These are phyloP conservation scores for Mycena albidolilacea DNA, from an alignment of 768 basidiomycete genomes.

Conservation along the genomic window DNA sequence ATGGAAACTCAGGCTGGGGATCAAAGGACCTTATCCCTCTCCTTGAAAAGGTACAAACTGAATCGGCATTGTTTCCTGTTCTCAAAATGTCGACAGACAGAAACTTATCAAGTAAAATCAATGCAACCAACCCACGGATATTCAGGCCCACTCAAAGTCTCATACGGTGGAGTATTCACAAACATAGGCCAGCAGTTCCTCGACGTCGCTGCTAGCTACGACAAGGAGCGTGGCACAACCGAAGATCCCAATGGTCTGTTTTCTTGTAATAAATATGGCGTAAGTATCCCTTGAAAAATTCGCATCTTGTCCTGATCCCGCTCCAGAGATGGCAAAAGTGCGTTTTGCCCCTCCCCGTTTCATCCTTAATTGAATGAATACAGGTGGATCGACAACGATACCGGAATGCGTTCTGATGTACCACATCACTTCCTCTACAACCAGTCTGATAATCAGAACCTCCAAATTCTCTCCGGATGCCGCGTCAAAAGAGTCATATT, in stretches of 20 bases:
- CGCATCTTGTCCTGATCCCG: neutral
- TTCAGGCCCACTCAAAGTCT: constrained; percentile 57
- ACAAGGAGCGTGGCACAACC: constrained; percentile 49
- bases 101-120: constrained; percentile 53
- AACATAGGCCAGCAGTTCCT: constrained; percentile 57
- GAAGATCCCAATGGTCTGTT: constrained; percentile 51
- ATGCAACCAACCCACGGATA: constrained; percentile 53
- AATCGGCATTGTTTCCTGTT: neutral
- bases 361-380: neutral
- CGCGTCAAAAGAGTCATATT: constrained; percentile 49
- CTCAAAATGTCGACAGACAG: constrained; percentile 45
- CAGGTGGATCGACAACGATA: constrained; percentile 57
- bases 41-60: constrained; percentile 54
- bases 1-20: constrained; percentile 62
- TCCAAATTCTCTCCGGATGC: constrained; percentile 41
- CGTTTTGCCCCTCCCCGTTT: neutral
- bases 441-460: constrained; percentile 45
- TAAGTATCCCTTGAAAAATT: constrained; percentile 34
- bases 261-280: constrained; percentile 50
- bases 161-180: constrained; percentile 51
- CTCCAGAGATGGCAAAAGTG: constrained; percentile 30
- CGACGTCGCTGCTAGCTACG: constrained; percentile 51
- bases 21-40: constrained; percentile 59
- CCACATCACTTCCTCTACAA: constrained; percentile 52
- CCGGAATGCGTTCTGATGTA: constrained; percentile 58